Base-by-base conservation (phyloP, 331 rosid species). In the Acacia pycnantha region DNA sequence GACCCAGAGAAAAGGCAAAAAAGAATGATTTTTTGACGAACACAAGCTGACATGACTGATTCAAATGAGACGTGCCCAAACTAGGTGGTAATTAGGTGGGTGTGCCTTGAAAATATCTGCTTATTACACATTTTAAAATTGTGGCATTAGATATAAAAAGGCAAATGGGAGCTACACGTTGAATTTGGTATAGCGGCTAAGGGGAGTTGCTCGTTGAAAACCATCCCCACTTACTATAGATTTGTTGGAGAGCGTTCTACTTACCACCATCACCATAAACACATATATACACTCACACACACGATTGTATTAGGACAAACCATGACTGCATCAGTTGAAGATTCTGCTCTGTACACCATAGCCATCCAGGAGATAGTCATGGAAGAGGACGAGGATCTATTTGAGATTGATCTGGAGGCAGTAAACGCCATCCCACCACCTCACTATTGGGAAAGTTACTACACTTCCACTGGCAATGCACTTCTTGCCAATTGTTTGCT, bases 161-260 rank as follows among this genome's bases (percentile, higher is more conserved):
- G 77, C 15, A 37, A 43, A 41, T 66, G 69, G 73, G 67, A 75
- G 82, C 79, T 58, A 33, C 53, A 51, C 46, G 77, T 62, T 68
- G 77, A 79, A 81, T 76, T 79, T 59, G 74, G 88, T 69, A 83
- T 85, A 79, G 70, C 74, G 70, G 75, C 83, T 82, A 18, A 56
- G 8, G 41, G 76, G 65, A 81, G 72, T 70, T 76, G 47, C 81
- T 76, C 62, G 56, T 48, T 73, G 82, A 71, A 65, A 68, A 76
- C 83, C 76, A 48, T 62, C 44, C 50, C 79, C 51, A 12, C 53
- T 14, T 69, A 74, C 59, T 37, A 85, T 40, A 68, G 77, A 86
- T 88, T 89, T 85, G 95, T 91, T 91, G 90, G 51, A 22, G 86
- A 79, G 85, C 90, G 90, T 86, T 89, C 85, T 74, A 88, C 93